Base-by-base conservation (phyloP, 495 filamentous ascomycete species). In the Tuber indicum region DNA sequence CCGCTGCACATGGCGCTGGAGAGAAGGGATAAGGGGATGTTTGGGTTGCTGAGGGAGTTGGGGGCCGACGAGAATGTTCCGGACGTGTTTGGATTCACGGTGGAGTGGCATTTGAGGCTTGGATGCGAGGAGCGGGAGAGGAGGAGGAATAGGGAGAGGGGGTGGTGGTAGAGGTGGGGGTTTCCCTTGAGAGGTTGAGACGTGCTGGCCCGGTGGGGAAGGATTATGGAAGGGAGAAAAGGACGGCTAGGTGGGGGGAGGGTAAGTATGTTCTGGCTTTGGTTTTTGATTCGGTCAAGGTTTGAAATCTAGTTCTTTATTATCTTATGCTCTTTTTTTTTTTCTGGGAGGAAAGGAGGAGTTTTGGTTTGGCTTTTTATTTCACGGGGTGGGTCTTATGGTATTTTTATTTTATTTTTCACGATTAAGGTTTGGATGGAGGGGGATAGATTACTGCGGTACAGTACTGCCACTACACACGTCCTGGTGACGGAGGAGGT, bases 1-100 rank as follows among this genome's bases (percentile, higher is more conserved):
- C 82, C 82, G 10, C 79, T 85, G 26, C 83, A 85, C 75, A 72
- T 83, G 77, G 83, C 84, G 39, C 83, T 80, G 16, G 26, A 46
- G 41, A 72, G 77, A 70, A 81, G 79, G 70, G 79, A 82, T 43
- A 77, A 77, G 72, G 71, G 73, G 26, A 77, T 83, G 36, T 74
- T 79, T 21, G 72, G 71, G 44, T 74, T 84, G 36, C 74, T 85
- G 45, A 46, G 84, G 17, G 81, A 82, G 52, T 69, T 75, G 19
- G 79, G 78, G 41, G 84, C 70, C 36, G 76, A 75, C 41, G 69
- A 66, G 23, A 39, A 49, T 46, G 16, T 69, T 26, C 69, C 70
- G 43, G 70, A 75, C 36, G 58, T n/a, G 41, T 36, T 41, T 26
- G 70, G 70, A 17, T 70, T 46, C 26, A 78, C 69, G 10, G 44